These are phyloP conservation scores for Artemisia annua DNA, from an alignment of 129 eudicot species.

Conservation along the genomic window DNA sequence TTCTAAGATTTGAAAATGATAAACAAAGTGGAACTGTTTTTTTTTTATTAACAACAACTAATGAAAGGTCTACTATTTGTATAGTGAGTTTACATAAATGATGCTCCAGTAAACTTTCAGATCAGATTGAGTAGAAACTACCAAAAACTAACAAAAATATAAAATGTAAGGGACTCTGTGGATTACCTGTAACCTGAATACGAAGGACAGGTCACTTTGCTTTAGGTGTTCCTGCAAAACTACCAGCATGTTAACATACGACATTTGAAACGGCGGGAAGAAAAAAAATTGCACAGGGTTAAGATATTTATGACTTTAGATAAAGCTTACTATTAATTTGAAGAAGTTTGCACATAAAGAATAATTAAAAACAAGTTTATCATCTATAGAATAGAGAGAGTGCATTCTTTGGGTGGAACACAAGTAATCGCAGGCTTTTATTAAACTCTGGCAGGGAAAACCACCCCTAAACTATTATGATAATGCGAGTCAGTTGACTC, in stretches of 20 bases:
- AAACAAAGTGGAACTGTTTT: constrained; percentile 7
- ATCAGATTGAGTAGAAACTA: constrained; percentile 3
- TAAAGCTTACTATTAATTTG: constrained; percentile 1
- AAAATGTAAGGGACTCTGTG: constrained; percentile 7
- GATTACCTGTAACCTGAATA: constrained; percentile 92
- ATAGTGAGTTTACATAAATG: constrained; percentile 8
- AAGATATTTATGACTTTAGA: background rate
- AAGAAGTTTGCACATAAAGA: background rate
- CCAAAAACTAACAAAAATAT: constrained; percentile 9
- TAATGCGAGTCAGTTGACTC: background rate
- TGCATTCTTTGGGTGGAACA: constrained; percentile 6
- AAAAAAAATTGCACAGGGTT: background rate
- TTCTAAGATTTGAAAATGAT: background rate
- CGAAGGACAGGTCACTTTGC: constrained; percentile 85
- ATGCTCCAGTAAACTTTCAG: constrained; percentile 3
- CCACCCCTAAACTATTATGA: constrained; percentile 8
- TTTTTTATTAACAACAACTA: constrained; percentile 10
- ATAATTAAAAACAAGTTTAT: constrained; percentile 8
- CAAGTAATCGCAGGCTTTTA: constrained; percentile 9
- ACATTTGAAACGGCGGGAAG: constrained; percentile 2
- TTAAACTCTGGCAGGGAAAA: constrained; percentile 9
- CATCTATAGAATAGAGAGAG: constrained; percentile 11
- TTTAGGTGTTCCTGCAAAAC: constrained; percentile 85
- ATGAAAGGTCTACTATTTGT: constrained; percentile 3
- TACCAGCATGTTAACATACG: constrained; percentile 27